These are phyloP conservation scores for Brassica carinata DNA, from an alignment of 345 rosid species.

Conservation along the genomic window DNA sequence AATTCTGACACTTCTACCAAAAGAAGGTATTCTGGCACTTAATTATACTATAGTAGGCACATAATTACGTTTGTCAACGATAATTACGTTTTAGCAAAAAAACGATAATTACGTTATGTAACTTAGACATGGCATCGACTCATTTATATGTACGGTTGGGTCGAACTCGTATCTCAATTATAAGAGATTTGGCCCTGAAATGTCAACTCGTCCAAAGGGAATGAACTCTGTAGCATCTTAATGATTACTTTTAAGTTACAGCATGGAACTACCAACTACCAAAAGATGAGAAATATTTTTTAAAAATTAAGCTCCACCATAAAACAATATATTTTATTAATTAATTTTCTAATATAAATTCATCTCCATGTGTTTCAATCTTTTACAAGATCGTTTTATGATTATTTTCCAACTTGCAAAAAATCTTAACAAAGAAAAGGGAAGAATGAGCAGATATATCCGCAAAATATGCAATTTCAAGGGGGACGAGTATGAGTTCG, in stretches of 20 bases:
- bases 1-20: neutral
- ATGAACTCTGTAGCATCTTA: conserved; percentile 32
- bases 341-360: no score
- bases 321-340: neutral
- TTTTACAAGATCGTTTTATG: neutral
- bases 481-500: neutral
- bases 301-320: neutral
- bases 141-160: conserved; percentile 25
- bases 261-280: conserved; percentile 18
- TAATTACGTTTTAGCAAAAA: neutral
- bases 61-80: conserved; percentile 14
- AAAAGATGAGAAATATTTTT: neutral
- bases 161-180: conserved; percentile 13
- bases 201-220: conserved; percentile 36
- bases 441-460: neutral
- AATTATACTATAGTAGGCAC: neutral
- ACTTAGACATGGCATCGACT: conserved; percentile 23
- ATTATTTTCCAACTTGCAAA: neutral
- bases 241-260: conserved; percentile 11
- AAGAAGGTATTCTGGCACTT: neutral
- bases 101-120: neutral
- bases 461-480: neutral
- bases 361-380: neutral
- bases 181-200: conserved; percentile 12
- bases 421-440: neutral